Percentiles rank a stretch among this genome's conserved stretches.
phyloP scores from a whole-genome alignment of 2,329 filamentous ascomycete genomes.

The Sclerotinia subarctica region DNA sequence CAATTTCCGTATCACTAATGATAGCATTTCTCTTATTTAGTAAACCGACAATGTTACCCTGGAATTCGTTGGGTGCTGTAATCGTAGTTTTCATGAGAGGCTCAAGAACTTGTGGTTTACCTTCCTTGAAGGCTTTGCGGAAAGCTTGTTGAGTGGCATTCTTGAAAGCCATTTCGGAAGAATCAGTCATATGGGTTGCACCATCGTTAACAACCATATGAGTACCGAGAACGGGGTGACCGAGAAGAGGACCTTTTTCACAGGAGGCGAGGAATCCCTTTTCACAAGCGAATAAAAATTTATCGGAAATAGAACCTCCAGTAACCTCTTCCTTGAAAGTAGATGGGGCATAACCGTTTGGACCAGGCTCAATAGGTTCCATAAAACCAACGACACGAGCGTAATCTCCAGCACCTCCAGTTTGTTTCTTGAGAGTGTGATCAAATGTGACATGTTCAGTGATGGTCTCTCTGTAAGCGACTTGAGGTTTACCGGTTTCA shows the following conservation, averaged over 20 bases:
- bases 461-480: slow-evolving; percentile 95
- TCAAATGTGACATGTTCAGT: slow-evolving; percentile 79
- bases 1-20: slow-evolving; percentile 93
- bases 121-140: slow-evolving; percentile 83
- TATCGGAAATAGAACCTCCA: slow-evolving; percentile 90
- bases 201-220: slow-evolving; percentile 94
- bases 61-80: slow-evolving; percentile 94
- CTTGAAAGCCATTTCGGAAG: slow-evolving; percentile 94
- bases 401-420: slow-evolving; percentile 91
- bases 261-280: slow-evolving; percentile 88
- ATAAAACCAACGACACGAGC: slow-evolving; percentile 89
- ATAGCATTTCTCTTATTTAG: slow-evolving; percentile 96
- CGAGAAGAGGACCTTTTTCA: slow-evolving; percentile 83
- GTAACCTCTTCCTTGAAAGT: slow-evolving; percentile 82
- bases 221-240: slow-evolving; percentile 86
- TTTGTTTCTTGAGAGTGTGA: slow-evolving; percentile 91
- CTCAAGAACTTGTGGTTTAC: slow-evolving; percentile 81
- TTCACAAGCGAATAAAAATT: slow-evolving; percentile 89
- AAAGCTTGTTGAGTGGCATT: slow-evolving; percentile 94
- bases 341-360: slow-evolving; percentile 61
- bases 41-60: slow-evolving; percentile 89
- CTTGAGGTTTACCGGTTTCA: slow-evolving; percentile 91
- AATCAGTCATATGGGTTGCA: slow-evolving; percentile 96
- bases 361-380: slow-evolving; percentile 64
- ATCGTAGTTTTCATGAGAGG: slow-evolving; percentile 98